Conservation (phyloP, 495 filamentous ascomycete species). For the Trichoderma virens region DNA sequence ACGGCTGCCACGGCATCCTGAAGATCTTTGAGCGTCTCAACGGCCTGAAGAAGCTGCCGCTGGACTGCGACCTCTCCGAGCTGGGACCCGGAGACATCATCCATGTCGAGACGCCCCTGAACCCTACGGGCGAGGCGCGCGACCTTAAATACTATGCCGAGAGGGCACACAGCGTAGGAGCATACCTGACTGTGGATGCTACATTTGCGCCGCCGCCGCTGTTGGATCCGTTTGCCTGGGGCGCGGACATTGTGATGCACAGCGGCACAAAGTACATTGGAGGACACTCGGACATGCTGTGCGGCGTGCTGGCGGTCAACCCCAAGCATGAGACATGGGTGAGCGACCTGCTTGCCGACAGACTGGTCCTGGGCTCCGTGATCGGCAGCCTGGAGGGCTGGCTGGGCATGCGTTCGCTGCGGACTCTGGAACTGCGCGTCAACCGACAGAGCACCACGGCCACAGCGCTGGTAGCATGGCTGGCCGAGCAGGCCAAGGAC, state of each 20-base stretch:
- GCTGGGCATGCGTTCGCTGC: slow-evolving; percentile 77
- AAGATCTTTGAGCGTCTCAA: slow-evolving; percentile 60
- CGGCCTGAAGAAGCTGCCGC: slow-evolving; percentile 55
- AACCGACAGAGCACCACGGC: slow-evolving; percentile 63
- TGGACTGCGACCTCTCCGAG: slow-evolving; percentile 35
- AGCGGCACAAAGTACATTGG: slow-evolving; percentile 92
- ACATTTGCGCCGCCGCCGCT: slow-evolving; percentile 91
- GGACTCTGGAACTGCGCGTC: slow-evolving; percentile 81
- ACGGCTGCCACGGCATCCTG: slow-evolving; percentile 86
- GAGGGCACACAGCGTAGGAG: slow-evolving; percentile 64
- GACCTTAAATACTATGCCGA: slow-evolving; percentile 60
- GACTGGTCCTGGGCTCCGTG: slow-evolving; percentile 69
- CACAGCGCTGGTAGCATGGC: slow-evolving; percentile 60
- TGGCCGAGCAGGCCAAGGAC: slow-evolving; percentile 42
- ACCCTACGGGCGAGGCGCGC: slow-evolving; percentile 75
- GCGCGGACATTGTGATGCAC: slow-evolving; percentile 84
- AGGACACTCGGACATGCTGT: slow-evolving; percentile 85
- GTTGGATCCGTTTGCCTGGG: slow-evolving; percentile 73
- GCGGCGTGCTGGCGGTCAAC: slow-evolving; percentile 66
- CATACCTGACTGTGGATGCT: slow-evolving; percentile 73
- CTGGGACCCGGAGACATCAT: slow-evolving; percentile 72
- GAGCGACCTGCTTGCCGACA: slow-evolving; percentile 49
- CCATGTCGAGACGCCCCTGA: slow-evolving; percentile 86
- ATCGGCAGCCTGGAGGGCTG: slow-evolving; percentile 90
- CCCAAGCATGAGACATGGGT: slow-evolving; percentile 45